Evolutionary conservation across 306 rosid species (phyloP).

Genomic region (cucumber (Cucumis sativus)): Cucumber_9930_V3 NC_026656.2:19727001-19727500

Average conservation of each 20-base stretch:
- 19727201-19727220: too few species aligned
- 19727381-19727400: not conserved
- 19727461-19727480: conserved; percentile 34
- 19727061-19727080: not conserved
- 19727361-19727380: too few species aligned
- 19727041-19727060: not conserved
- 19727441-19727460: conserved; percentile 21
- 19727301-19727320: too few species aligned
- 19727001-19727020: not conserved
- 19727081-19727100: not conserved
- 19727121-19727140: not conserved
- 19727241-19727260: too few species aligned
- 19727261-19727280: too few species aligned
- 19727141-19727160: too few species aligned
- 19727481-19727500: conserved; percentile 26
- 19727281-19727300: too few species aligned
- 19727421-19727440: not conserved
- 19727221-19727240: too few species aligned
- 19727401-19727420: not conserved
- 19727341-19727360: too few species aligned
- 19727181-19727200: too few species aligned
- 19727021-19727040: not conserved
- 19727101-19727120: not conserved
- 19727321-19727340: too few species aligned
- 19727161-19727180: too few species aligned